Conservation (phyloP, 257 asterid genomes). For the Rauvolfia tetraphylla region DNA sequence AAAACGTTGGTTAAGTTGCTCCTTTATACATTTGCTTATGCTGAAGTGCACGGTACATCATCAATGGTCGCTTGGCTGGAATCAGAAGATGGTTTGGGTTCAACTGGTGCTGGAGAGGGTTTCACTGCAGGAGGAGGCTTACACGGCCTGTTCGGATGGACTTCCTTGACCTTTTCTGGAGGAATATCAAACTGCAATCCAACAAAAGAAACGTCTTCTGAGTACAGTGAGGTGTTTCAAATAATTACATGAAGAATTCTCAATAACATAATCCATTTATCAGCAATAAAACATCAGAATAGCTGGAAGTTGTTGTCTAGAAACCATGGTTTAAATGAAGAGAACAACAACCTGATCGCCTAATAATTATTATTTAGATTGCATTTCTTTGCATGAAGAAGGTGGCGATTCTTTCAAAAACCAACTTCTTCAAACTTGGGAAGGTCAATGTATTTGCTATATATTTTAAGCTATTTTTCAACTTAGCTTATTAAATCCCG, state of each 20-base stretch:
- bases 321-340: background rate
- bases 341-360: background rate
- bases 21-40: conserved; percentile 21
- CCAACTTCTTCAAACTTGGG: background rate
- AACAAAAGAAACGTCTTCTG: conserved; percentile 6
- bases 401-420: background rate
- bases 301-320: background rate
- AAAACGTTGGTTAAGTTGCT: background rate
- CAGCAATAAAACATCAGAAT: background rate
- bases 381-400: background rate
- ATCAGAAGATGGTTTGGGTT: conserved; percentile 23
- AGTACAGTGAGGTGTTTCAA: background rate
- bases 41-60: conserved; percentile 54
- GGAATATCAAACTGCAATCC: conserved; percentile 63
- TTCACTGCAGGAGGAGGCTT: conserved; percentile 43
- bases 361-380: background rate
- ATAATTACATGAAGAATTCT: background rate
- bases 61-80: conserved; percentile 15
- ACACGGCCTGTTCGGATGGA: conserved; percentile 46
- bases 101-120: conserved; percentile 30
- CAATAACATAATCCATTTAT: background rate
- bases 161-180: conserved; percentile 41
- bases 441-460: background rate
- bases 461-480: background rate
- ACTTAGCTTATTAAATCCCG: background rate